A percentile compares a stretch with the other conserved stretches of the same genome.
Evolutionary conservation across 129 eudicot genomes (phyloP).

Genomic region (Oenanthe sinensis): DNA sequence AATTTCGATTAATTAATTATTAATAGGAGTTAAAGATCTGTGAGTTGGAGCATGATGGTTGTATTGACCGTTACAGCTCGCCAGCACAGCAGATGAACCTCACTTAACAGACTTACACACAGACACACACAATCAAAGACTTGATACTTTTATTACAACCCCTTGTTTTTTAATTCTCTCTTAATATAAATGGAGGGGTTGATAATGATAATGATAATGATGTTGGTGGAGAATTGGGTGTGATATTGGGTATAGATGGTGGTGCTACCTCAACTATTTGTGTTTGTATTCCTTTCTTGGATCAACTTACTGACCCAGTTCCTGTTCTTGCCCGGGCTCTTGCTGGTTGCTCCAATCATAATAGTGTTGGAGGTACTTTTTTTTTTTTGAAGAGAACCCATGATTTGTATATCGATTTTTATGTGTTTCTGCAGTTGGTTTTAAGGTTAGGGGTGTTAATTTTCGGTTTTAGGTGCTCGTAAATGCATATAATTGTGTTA

Average conservation of each 20-base stretch:
- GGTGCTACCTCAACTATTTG: slow-evolving; percentile 75
- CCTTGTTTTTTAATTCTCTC: no score
- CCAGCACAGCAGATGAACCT: no score
- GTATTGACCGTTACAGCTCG: no score
- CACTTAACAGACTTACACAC: no score
- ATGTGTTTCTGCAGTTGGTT: not conserved
- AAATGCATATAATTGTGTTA: not conserved
- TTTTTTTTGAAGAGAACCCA: not conserved
- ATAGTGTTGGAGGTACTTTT: slow-evolving; percentile 76
- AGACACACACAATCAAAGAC: no score
- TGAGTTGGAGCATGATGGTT: no score
- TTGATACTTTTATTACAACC: no score
- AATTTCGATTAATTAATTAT: no score
- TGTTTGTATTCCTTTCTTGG: slow-evolving; percentile 47
- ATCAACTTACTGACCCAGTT: slow-evolving; percentile 36
- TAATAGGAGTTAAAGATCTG: no score
- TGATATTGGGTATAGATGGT: slow-evolving; percentile 69
- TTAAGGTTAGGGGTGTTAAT: not conserved
- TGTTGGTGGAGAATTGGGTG: slow-evolving; percentile 17
- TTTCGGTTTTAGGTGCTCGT: not conserved
- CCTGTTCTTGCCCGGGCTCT: slow-evolving; percentile 63
- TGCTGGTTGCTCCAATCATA: slow-evolving; percentile 81
- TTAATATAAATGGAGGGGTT: slow-evolving; percentile 4
- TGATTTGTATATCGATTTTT: not conserved
- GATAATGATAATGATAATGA: not conserved